Evolutionary conservation across 768 basidiomycete species (phyloP), one percentile per base, ranked within the genome.

Genomic region (Pleurotus eryngii): DNA sequence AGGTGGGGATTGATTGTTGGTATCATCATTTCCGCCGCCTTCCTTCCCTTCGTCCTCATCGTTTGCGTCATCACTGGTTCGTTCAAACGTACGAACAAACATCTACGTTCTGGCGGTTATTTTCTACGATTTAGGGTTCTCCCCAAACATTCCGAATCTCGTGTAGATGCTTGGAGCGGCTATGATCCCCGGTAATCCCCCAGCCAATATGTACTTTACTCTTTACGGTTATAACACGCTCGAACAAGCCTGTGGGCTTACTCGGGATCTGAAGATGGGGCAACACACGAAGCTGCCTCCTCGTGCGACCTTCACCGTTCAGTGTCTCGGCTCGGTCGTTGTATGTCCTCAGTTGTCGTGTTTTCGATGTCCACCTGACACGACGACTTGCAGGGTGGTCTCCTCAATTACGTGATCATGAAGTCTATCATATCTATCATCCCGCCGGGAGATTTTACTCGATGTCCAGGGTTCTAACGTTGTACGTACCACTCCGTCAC

Each of bases 271-370:
- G 5, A 87, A 85, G 65, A 78, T 82, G 71, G 74, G 72, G 37
- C 76, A 77, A 65, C 73, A 78, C 62, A 76, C 78, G 18, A 87
- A 87, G 70, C 76, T 87, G 42, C 83, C 85, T 38, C 86, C 86
- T 43, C 81, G 84, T 8, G 79, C 79, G 35, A 81, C 85, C 1
- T 87, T 88, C 67, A 73, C 77, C 17, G 82, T 82, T 5, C 85
- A 86, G 64, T 76, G 73, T 30, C 53, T 78, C 45, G 85, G 86
- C 1, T 81, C 83, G 5, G 67, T 87, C 42, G 69, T 87, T 35
- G 85, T 81, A 53, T 58, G 75, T 62, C 61, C 17, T 2, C 8
- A 70, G 60, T 62, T 5, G 20, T 11, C n/a, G n/a, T 45, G 15
- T 17, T 22, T 3, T n/a, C 14, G 20, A 17, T 35, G 42, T 14